Evolutionary conservation across 192 early-diverging fungal species (phyloP).

Genomic region (Thoreauomyces humboldtii): DNA sequence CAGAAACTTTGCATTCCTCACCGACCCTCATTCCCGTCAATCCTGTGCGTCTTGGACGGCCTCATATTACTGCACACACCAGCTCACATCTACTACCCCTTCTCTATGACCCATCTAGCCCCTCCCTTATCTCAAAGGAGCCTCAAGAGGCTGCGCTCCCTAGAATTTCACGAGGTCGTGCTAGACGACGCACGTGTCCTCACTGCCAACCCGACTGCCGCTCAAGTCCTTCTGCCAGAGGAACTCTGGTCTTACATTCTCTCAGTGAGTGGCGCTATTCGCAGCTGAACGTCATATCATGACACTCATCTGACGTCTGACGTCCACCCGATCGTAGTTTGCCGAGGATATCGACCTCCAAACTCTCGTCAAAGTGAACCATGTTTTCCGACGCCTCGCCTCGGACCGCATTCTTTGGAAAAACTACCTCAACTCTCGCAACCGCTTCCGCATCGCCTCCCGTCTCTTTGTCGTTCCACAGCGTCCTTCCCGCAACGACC

Average conservation of each 20-base stretch:
- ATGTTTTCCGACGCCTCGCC: slow-evolving; percentile 11
- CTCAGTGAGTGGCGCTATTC: neutral
- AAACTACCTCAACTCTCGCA: slow-evolving; percentile 3
- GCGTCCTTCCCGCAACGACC: slow-evolving; percentile 20
- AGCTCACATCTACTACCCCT: too few species aligned
- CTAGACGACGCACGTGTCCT: too few species aligned
- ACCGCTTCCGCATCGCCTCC: slow-evolving; percentile 13
- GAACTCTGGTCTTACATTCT: slow-evolving; percentile 12
- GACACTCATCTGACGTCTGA: neutral
- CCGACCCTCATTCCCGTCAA: too few species aligned
- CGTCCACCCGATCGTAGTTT: slow-evolving; percentile 8
- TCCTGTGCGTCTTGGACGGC: too few species aligned
- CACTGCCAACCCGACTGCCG: too few species aligned
- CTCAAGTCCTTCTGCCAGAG: neutral
- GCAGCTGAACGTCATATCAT: neutral
- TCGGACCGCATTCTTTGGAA: slow-evolving; percentile 26
- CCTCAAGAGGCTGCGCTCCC: too few species aligned
- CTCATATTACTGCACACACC: too few species aligned
- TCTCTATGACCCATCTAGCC: too few species aligned
- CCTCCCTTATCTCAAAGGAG: too few species aligned
- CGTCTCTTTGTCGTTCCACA: slow-evolving; percentile 20
- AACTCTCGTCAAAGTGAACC: slow-evolving; percentile 11
- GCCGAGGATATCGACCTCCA: slow-evolving; percentile 32
- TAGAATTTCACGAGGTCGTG: too few species aligned
- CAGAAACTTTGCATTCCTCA: too few species aligned